Base-by-base conservation (phyloP, 2,329 filamentous ascomycete species). In the Clonostachys rhizophaga region DNA sequence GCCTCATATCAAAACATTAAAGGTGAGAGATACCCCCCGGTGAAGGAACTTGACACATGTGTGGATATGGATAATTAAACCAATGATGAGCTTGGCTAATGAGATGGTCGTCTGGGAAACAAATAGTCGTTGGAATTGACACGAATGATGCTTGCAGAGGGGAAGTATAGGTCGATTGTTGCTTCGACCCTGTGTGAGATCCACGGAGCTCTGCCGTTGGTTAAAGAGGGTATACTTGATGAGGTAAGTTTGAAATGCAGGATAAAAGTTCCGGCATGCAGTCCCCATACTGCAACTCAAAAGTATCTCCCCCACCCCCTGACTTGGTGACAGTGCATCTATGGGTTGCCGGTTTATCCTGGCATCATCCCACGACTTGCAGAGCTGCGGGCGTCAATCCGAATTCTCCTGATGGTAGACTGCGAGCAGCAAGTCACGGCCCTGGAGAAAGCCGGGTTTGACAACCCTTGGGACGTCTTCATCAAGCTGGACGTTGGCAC, bases 171-270 rank as follows among this genome's bases (percentile, higher is more conserved):
- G 12, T 62, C 59, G 14, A 68, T 70, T 17, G 58, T 72, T 14
- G 66, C 62, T 3, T 72, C 69, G 2, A 72, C 68, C 1, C 48
- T 72, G 2, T 56, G 60, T 7, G 69, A 71, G 44, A 69, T 72
- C 18, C 56, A 63, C 7, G 69, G 69, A 2, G 55, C 58, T 2
- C 49, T 71, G 13, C 63, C 68, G 5, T 50, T 72, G 3, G 69
- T 60, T 1, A 51, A 65, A 39, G 67, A 71, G 40, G 69, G 67
- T 0, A 51, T 68, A 5, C 51, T 72, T 2, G 62, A 71, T 13
- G 68, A 71, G 55, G 68, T 70, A 48, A 40, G 47, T 48, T n/a
- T 30, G 40, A 20, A 18, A 36, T n/a, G 3, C 8, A 13, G 12
- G 9, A 30, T 9, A 30, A 30, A 30, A 30, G 9, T 10, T 30